phyloP scores from a whole-genome alignment of 495 filamentous ascomycete genomes.

The Neurospora sp. region DNA sequence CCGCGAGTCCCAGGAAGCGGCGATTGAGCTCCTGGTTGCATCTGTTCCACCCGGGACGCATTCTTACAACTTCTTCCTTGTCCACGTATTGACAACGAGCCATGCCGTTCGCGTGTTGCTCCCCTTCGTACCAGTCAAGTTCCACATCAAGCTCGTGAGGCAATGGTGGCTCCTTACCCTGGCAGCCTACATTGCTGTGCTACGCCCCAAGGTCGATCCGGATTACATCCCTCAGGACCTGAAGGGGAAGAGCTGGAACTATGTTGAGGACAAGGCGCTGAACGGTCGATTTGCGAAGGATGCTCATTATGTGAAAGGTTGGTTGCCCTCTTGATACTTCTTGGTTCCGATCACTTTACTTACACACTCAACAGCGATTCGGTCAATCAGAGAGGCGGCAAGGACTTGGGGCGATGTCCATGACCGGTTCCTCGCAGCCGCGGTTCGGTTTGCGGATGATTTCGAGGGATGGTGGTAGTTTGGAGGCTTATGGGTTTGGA shows the following conservation, averaged over 20 bases:
- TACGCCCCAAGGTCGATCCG: constrained; percentile 59
- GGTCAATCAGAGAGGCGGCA: constrained; percentile 64
- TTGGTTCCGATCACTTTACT: constrained; percentile 3
- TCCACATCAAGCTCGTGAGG: constrained; percentile 59
- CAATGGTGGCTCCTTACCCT: constrained; percentile 86
- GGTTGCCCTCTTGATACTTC: neutral
- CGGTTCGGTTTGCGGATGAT: constrained; percentile 66
- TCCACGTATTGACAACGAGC: constrained; percentile 70
- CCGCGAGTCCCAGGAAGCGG: constrained; percentile 64
- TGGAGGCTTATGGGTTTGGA: neutral
- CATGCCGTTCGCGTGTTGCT: constrained; percentile 82
- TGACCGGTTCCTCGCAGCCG: constrained; percentile 64
- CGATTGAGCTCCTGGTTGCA: constrained; percentile 57
- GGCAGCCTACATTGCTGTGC: constrained; percentile 62
- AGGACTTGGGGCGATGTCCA: constrained; percentile 78
- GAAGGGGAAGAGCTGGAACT: constrained; percentile 61
- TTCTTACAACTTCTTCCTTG: constrained; percentile 74
- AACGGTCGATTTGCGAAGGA: constrained; percentile 56
- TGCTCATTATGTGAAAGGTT: constrained; percentile 72
- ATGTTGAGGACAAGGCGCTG: constrained; percentile 58
- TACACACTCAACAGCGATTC: constrained; percentile 37
- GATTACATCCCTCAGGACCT: constrained; percentile 54
- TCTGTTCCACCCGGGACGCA: constrained; percentile 49
- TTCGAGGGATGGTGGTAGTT: constrained; percentile 67
- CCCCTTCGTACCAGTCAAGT: constrained; percentile 62